Evolutionary conservation across 2,329 filamentous ascomycete species (phyloP), one percentile per base, ranked within the genome.

Genomic region (Nemania sp.): DNA sequence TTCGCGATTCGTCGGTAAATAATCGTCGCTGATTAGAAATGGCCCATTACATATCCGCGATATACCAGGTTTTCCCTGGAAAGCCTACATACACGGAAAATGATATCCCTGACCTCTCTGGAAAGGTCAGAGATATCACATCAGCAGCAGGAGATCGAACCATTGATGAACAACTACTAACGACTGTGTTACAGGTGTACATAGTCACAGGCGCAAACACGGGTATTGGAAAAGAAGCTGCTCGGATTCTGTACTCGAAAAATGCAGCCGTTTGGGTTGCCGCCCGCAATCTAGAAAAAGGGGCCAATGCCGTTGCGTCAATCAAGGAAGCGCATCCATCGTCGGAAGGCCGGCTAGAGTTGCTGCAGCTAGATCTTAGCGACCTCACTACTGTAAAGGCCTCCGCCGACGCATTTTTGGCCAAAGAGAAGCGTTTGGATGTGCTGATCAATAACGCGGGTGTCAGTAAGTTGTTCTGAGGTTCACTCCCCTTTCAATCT

Each of bases 371-470:
- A 7, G 64, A 68, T 30, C 57, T 68, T 15, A 42, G 58, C 31
- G 64, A 68, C 33, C 36, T 66, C 15, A 41, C 39, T 17, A 61
- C 57, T 6, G 58, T 66, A 30, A 60, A 62, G 34, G 26, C 54
- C 2, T 52, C 62, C 14, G 59, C 50, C 1, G 57, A 60, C 19
- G 36, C 42, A 2, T 68, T 69, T 43, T 56, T 66, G 6, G 50
- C 42, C 1, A 56, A 61, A 39, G 65, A 68, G 49, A 54, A 24
- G 23, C 57, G 68, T 5, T 56, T 75, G 3, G 69, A 75, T 56
- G 68, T 73, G 5, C 55, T 76, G 24, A 68, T 70, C 54, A 71
- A 76, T 58, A 76, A 76, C 60, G 74, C 74, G 0, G 73, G 67
- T 5, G 64, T 75, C 26, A 75, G 49, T 52, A 52, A 47, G 49